These are phyloP conservation scores for Porcisia hertigi DNA, from an alignment of 208 protist genomes.

Conservation along the genomic window DNA sequence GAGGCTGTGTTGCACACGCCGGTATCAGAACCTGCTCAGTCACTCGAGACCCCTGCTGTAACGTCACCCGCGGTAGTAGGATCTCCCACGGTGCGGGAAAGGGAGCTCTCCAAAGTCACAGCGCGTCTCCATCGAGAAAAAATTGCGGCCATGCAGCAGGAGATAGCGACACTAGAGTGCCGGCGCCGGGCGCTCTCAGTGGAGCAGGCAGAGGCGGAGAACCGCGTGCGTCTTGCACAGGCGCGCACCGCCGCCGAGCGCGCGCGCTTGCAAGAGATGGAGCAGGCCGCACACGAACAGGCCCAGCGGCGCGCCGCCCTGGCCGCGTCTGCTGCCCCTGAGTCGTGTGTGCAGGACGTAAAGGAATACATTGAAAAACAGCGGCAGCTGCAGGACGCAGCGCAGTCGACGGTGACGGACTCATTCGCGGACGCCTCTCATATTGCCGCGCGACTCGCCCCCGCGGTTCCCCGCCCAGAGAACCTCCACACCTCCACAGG, in stretches of 20 bases:
- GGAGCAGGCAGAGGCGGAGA: conserved; percentile 43
- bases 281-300: conserved; percentile 10
- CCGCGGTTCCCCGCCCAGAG: conserved; percentile 9
- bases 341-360: conserved; percentile 22
- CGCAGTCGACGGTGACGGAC: conserved; percentile 21
- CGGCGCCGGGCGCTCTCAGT: conserved; percentile 27
- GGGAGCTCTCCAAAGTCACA: conserved; percentile 12
- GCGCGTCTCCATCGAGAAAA: conserved; percentile 44
- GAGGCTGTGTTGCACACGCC: background rate
- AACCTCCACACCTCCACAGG: background rate
- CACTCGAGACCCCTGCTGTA: background rate
- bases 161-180: conserved; percentile 33
- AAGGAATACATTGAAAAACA: conserved; percentile 32
- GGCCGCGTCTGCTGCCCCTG: conserved; percentile 16
- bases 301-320: background rate
- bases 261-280: conserved; percentile 25
- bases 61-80: background rate
- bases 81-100: background rate
- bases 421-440: conserved; percentile 27
- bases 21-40: background rate
- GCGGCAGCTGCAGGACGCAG: conserved; percentile 12
- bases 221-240: conserved; percentile 31
- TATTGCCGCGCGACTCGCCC: conserved; percentile 24
- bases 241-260: conserved; percentile 34
- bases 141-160: conserved; percentile 32